phyloP scores from a whole-genome alignment of 2,329 filamentous ascomycete genomes.

The Zalaria sp. region DNA sequence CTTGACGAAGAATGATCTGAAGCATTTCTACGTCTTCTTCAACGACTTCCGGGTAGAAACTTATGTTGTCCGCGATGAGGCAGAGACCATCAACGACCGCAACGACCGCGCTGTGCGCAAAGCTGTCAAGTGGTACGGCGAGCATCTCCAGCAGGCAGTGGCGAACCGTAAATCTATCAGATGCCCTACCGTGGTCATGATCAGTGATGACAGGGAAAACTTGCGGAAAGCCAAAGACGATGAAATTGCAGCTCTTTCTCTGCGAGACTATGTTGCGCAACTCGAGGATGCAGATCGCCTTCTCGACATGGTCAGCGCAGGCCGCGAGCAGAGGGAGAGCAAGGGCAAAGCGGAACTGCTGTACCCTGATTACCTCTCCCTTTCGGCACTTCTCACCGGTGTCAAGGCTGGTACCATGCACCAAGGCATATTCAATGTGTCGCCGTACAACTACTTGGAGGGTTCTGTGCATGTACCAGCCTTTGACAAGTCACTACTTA shows the following conservation, averaged over 20 bases:
- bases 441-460: conserved; percentile 95
- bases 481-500: conserved; percentile 76
- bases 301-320: conserved; percentile 83
- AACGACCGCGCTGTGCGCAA: conserved; percentile 85
- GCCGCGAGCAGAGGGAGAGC: conserved; percentile 51
- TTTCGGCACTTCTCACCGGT: conserved; percentile 90
- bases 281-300: conserved; percentile 74
- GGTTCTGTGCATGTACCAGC: conserved; percentile 79
- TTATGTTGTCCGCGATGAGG: conserved; percentile 56
- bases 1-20: conserved; percentile 88
- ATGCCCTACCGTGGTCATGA: conserved; percentile 73
- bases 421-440: conserved; percentile 91
- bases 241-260: conserved; percentile 51
- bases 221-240: conserved; percentile 68
- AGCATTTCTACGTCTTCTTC: conserved; percentile 97
- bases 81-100: conserved; percentile 88
- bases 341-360: conserved; percentile 57
- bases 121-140: conserved; percentile 79
- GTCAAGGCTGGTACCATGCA: conserved; percentile 80
- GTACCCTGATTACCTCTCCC: conserved; percentile 77
- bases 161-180: conserved; percentile 38
- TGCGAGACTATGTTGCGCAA: conserved; percentile 62
- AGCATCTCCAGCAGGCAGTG: conserved; percentile 56
- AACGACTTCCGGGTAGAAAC: conserved; percentile 96
- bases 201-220: conserved; percentile 86